These are phyloP conservation scores for Teunomyces tritomae DNA, from an alignment of 805 yeast genomes.

Conservation along the genomic window DNA sequence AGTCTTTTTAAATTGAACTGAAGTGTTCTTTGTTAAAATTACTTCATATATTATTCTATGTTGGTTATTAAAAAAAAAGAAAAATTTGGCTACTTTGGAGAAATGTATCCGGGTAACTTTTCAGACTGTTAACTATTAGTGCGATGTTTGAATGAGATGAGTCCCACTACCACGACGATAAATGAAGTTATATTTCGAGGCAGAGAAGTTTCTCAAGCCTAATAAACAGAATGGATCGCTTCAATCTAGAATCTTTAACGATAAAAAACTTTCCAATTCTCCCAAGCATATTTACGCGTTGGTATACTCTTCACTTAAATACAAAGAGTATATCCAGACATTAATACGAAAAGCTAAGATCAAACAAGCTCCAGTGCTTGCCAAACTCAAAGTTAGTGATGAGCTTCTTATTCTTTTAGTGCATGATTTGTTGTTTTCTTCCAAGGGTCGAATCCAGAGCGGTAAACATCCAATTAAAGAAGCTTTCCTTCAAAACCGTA, in stretches of 20 bases:
- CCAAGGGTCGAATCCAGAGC: slow-evolving; percentile 79
- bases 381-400: slow-evolving; percentile 44
- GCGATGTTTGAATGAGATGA: neutral
- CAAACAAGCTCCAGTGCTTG: slow-evolving; percentile 44
- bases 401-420: slow-evolving; percentile 61
- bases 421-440: slow-evolving; percentile 77
- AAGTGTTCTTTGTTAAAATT: no score
- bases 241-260: slow-evolving; percentile 39
- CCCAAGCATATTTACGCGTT: slow-evolving; percentile 88
- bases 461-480: slow-evolving; percentile 87
- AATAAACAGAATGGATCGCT: slow-evolving; percentile 29
- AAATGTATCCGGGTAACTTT: neutral
- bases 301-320: slow-evolving; percentile 72
- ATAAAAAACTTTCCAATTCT: slow-evolving; percentile 37
- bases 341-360: slow-evolving; percentile 69
- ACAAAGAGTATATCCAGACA: slow-evolving; percentile 58
- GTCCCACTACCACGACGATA: neutral
- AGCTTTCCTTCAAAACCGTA: slow-evolving; percentile 71
- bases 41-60: no score
- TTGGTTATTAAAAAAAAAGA: no score
- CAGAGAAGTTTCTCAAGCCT: slow-evolving; percentile 35
- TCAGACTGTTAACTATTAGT: neutral
- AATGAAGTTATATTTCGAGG: slow-evolving; percentile 46
- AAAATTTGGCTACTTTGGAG: no score
- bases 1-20: no score